phyloP scores from a whole-genome alignment of 2,329 filamentous ascomycete genomes.

The Aspergillus jensenii region DNA sequence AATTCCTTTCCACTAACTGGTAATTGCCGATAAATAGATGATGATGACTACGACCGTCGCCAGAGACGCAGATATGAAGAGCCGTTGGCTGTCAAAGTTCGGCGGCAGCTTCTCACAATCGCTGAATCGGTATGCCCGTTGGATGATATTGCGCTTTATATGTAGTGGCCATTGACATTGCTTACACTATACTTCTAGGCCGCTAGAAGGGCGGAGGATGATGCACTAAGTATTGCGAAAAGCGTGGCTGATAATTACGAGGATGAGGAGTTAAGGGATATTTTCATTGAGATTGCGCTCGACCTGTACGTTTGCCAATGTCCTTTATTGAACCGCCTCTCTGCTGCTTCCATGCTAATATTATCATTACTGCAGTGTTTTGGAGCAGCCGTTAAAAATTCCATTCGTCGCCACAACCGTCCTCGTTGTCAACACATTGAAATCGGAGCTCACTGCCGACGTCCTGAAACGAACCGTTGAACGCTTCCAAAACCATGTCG shows the following conservation, averaged over 20 bases:
- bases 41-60: slow-evolving; percentile 73
- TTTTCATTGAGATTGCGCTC: slow-evolving; percentile 70
- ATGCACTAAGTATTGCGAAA: slow-evolving; percentile 72
- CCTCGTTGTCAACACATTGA: slow-evolving; percentile 74
- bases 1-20: slow-evolving; percentile 3
- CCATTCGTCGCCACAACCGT: slow-evolving; percentile 86
- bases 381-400: slow-evolving; percentile 97
- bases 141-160: neutral
- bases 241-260: slow-evolving; percentile 80
- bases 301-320: slow-evolving; percentile 59
- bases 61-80: slow-evolving; percentile 74
- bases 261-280: slow-evolving; percentile 72
- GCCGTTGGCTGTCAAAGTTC: slow-evolving; percentile 68
- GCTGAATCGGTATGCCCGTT: slow-evolving; percentile 64
- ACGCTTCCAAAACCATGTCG: slow-evolving; percentile 66
- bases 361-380: slow-evolving; percentile 46
- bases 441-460: slow-evolving; percentile 70
- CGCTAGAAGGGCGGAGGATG: slow-evolving; percentile 74
- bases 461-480: slow-evolving; percentile 64
- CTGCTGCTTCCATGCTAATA: slow-evolving; percentile 16
- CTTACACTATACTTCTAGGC: slow-evolving; percentile 44
- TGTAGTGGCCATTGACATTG: neutral
- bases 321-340: neutral
- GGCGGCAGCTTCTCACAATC: slow-evolving; percentile 75
- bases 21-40: slow-evolving; percentile 51